These are phyloP conservation scores for Suillus decipiens DNA, from an alignment of 768 basidiomycete genomes.

Conservation along the genomic window DNA sequence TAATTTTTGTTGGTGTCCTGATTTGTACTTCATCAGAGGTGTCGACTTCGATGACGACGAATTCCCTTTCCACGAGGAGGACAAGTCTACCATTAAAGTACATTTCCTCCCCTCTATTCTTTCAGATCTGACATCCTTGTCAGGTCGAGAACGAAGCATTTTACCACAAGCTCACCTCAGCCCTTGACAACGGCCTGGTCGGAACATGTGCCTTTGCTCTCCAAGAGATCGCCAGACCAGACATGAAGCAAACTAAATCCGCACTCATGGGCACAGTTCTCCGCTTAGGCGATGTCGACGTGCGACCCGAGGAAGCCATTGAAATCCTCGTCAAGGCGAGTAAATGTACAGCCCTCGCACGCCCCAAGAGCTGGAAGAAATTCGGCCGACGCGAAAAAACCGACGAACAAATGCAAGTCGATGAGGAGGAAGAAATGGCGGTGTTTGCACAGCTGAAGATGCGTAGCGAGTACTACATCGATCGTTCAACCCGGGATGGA, in stretches of 20 bases:
- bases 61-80: slow-evolving; percentile 58
- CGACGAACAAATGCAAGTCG: slow-evolving; percentile 30
- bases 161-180: slow-evolving; percentile 48
- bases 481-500: slow-evolving; percentile 39
- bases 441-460: slow-evolving; percentile 43
- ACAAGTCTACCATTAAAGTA: slow-evolving; percentile 78
- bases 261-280: slow-evolving; percentile 62
- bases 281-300: slow-evolving; percentile 75
- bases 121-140: slow-evolving; percentile 2
- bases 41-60: slow-evolving; percentile 85
- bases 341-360: slow-evolving; percentile 74
- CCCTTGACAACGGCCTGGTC: slow-evolving; percentile 34
- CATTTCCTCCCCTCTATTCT: slow-evolving; percentile 4
- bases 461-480: slow-evolving; percentile 59
- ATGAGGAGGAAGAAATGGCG: slow-evolving; percentile 29
- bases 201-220: slow-evolving; percentile 34
- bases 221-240: slow-evolving; percentile 43
- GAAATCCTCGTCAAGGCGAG: slow-evolving; percentile 72
- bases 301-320: slow-evolving; percentile 67
- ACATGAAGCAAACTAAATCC: slow-evolving; percentile 70
- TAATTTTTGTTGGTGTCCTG: neutral
- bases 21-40: slow-evolving; percentile 51
- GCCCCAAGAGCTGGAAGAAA: slow-evolving; percentile 81
- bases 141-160: slow-evolving; percentile 79
- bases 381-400: slow-evolving; percentile 47